Base-by-base conservation (phyloP, 371 early-diverging fungal species). In the Funneliformis caledonium region DNA sequence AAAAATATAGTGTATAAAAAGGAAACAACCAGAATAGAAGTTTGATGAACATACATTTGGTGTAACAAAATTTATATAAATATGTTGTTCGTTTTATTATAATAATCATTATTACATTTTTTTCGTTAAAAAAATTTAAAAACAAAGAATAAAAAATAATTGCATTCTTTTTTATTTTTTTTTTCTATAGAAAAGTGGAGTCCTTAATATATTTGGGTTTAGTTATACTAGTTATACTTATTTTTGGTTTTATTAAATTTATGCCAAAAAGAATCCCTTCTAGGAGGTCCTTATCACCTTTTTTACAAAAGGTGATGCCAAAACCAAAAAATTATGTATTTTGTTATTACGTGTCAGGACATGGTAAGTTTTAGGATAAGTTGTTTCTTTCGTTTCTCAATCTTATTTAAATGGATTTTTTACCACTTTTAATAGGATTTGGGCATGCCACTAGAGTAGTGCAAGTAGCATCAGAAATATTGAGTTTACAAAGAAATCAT, bases 331-430 rank as follows among this genome's bases (percentile, higher is more conserved):
- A 37, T 31, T 79, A 52, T 59, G 70, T 79, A 4, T 79, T 79
- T 70, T 79, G 79, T 64, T 79, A 79, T 69, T 79, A 79, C 59
- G 79, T 79, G 0, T 79, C 79, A 16, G 79, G 79, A 10, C 79
- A 79, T 59, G 79, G 79, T 79, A 69, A 33, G 77, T 47, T 47
- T 48, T 48, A 0, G 8, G 10, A 42, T 12, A 60, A 52, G 2
- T 11, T 42, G 59, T 47, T 45, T 43, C 6, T 47, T 60, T 64
- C 26, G 2, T 64, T 64, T 26, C 26, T 26, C 26, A 31, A 9
- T 56, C 19, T 56, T 7, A 19, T 19, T 56, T 19, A 56, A 56
- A 7, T 56, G 19, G 1, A 56, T 7, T 19, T 5, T 73, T 14
- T 56, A 37, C 22, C 3, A 8, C 5, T 5, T 76, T 10, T 12